These are phyloP conservation scores for Paralagenidium karlingii DNA, from an alignment of 352 stramenopile genomes.

Conservation along the genomic window DNA sequence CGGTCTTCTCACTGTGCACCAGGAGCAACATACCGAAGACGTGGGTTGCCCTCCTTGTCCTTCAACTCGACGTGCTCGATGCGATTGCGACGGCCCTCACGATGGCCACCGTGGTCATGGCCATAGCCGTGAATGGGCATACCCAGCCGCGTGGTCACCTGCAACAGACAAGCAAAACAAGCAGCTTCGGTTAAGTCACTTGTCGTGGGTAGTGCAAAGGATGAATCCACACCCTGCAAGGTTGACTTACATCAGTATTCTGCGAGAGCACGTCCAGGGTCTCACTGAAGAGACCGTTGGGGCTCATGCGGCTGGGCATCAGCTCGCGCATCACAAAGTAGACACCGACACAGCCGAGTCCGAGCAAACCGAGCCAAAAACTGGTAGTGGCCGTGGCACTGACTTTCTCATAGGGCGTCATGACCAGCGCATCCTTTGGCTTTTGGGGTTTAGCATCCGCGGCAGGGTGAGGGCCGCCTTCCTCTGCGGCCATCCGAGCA, in stretches of 20 bases:
- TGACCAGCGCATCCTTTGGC: constrained; percentile 61
- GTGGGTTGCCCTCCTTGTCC: constrained; percentile 73
- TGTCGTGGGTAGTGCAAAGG: neutral
- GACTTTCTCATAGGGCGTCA: constrained; percentile 92
- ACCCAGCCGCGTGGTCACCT: constrained; percentile 79
- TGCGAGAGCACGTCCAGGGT: constrained; percentile 57
- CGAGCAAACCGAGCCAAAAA: constrained; percentile 81
- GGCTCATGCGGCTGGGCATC: constrained; percentile 79
- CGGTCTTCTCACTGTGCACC: neutral
- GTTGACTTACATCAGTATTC: constrained; percentile 35
- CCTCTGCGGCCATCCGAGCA: neutral
- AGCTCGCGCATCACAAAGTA: constrained; percentile 90
- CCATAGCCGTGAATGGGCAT: constrained; percentile 88
- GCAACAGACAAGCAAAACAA: constrained; percentile 1
- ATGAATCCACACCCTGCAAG: neutral
- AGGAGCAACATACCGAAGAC: constrained; percentile 27
- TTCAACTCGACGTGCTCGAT: constrained; percentile 91
- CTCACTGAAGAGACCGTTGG: constrained; percentile 71
- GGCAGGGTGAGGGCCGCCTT: constrained; percentile 9
- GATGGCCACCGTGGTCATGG: constrained; percentile 86
- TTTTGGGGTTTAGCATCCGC: constrained; percentile 30
- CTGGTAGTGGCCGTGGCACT: constrained; percentile 78
- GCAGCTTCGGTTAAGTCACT: no score
- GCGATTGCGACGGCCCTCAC: constrained; percentile 90
- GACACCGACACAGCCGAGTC: constrained; percentile 73